Evolutionary conservation across 805 yeast genomes (phyloP), one percentile per base, ranked within the genome.

Genomic region (Saccharomycopsis lassenensis): DNA sequence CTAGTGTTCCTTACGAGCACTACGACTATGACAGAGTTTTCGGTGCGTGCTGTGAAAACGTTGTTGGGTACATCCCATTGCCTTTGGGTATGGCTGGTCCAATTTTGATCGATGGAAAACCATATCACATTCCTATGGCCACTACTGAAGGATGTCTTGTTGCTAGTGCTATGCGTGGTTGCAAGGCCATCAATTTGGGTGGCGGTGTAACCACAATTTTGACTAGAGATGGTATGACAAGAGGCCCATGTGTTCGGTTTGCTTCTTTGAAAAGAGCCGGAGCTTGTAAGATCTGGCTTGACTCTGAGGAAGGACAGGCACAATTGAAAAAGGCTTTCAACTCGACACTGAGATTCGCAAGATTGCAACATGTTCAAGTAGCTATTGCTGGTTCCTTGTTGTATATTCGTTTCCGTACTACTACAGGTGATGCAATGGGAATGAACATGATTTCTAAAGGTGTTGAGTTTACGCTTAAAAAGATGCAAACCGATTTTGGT

Each of bases 371-470:
- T 49, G 66, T 89, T 46, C 82, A 85, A 58, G 85, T 96, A 12
- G 94, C 97, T 2, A 65, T 89, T 57, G 98, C 99, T 12, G 98
- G 99, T 21, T 80, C 80, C 33, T 66, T 81, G 48, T 66, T 91
- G 50, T 91, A 73, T 52, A 79, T 91, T 49, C 76, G 99, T 53
- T 91, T 91, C 67, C 76, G 87, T 56, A 93, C 99, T n/a, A 86
- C 95, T 26, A 91, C 99, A 14, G 99, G 99, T 59, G 99, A 91
- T 65, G 99, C 99, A 14, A 91, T 91, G 99, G 99, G 99, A 46
- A 91, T 91, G 99, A 91, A 91, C 58, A 91, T 91, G 99, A 91
- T 91, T 44, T 89, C 97, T 20, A 91, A 91, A 62, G 99, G 98
- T 58, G 95, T 86, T 31, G 99, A 91, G 56, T 69, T 65, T 56